These are phyloP conservation scores for Penicillium brasilianum DNA, from an alignment of 2,329 filamentous ascomycete species.

Conservation along the genomic window DNA sequence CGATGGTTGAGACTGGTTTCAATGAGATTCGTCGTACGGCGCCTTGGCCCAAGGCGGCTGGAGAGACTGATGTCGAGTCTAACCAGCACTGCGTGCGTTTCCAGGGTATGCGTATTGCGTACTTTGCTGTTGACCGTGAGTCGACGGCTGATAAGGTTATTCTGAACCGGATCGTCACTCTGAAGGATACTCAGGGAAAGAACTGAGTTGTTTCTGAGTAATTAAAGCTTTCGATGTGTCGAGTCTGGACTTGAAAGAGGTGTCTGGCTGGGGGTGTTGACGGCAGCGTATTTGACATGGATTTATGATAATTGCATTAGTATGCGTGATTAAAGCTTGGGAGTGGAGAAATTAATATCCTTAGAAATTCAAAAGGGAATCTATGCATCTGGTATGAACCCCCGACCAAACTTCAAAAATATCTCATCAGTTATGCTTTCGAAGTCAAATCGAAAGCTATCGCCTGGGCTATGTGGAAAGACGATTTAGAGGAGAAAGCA, in stretches of 20 bases:
- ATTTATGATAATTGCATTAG: conserved; percentile 29
- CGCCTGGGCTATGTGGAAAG: too few relatives aligned
- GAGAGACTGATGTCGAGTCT: conserved; percentile 31
- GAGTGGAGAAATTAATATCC: background rate
- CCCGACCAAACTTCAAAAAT: too few relatives aligned
- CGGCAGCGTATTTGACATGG: conserved; percentile 18
- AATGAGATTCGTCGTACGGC: conserved; percentile 74
- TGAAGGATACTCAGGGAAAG: conserved; percentile 69
- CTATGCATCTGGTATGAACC: too few relatives aligned
- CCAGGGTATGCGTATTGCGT: conserved; percentile 84
- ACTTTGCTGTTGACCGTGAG: conserved; percentile 70
- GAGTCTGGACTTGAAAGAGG: background rate
- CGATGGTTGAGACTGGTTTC: conserved; percentile 82
- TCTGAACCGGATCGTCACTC: conserved; percentile 86
- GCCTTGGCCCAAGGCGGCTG: conserved; percentile 77
- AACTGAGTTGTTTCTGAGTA: conserved; percentile 18
- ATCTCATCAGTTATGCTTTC: too few relatives aligned
- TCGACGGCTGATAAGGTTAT: conserved; percentile 79
- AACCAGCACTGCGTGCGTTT: conserved; percentile 81
- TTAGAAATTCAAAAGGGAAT: conserved; percentile 5
- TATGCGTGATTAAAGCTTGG: background rate
- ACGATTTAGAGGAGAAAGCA: too few relatives aligned
- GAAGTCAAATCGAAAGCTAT: too few relatives aligned
- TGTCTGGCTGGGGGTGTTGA: background rate
- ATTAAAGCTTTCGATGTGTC: background rate